Evolutionary conservation across 140 eudicot genomes (phyloP).

Genomic region (Senecio squalidus): DNA sequence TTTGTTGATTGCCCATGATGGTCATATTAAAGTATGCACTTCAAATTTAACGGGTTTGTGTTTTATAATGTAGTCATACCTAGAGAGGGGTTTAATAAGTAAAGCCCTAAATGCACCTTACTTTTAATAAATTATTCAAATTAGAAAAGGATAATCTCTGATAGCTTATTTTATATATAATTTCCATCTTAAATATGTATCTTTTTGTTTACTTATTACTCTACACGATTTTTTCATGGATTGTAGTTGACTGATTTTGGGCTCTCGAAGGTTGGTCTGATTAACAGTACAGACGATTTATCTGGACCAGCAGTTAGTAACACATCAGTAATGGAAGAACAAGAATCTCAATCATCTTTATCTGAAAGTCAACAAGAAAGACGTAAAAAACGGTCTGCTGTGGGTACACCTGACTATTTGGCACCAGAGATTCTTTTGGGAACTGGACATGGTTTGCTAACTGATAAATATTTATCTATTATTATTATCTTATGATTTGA

Average conservation of each 20-base stretch:
- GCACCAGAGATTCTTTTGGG: constrained; percentile 99
- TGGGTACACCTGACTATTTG: constrained; percentile 98
- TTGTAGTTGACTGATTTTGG: constrained; percentile 97
- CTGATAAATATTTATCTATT: constrained; percentile 1
- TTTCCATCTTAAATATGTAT: not conserved
- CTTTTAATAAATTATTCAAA: not conserved
- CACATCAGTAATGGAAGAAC: constrained; percentile 75
- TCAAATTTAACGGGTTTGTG: not conserved
- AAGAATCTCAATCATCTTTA: constrained; percentile 55
- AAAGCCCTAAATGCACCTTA: too few species aligned
- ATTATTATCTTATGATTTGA: constrained; percentile 4
- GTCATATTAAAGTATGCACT: constrained; percentile 79
- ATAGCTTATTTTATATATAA: not conserved
- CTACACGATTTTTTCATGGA: constrained; percentile 11
- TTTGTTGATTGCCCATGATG: constrained; percentile 97
- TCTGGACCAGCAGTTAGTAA: constrained; percentile 97
- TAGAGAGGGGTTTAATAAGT: not conserved
- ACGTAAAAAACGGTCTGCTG: constrained; percentile 97
- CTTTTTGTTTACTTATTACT: constrained; percentile 9
- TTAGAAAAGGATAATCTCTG: not conserved
- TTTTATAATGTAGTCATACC: not conserved
- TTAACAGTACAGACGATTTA: constrained; percentile 93
- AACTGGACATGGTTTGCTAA: constrained; percentile 92
- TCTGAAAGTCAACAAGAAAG: constrained; percentile 84
- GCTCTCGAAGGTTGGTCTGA: constrained; percentile 97